Conservation (phyloP, 345 rosid species). For the Lepidium africanum region DNA sequence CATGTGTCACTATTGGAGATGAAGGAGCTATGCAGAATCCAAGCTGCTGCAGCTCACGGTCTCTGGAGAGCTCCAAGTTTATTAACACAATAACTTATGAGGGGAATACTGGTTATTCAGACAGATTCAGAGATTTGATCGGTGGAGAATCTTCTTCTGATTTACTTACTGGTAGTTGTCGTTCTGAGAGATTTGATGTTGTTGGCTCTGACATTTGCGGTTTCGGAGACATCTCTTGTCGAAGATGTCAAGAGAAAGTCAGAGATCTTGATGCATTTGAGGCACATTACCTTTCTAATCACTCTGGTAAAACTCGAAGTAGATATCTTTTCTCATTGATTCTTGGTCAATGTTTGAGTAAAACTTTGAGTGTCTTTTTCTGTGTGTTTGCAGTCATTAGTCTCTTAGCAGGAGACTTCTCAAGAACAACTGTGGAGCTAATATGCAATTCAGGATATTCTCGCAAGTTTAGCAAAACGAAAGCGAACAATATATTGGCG, state of each 20-base stretch:
- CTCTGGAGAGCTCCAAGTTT: constrained; percentile 37
- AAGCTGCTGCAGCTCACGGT: constrained; percentile 39
- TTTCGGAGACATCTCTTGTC: constrained; percentile 33
- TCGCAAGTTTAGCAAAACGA: constrained; percentile 15
- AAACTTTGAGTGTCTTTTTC: not conserved
- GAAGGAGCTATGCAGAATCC: constrained; percentile 29
- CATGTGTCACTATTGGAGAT: constrained; percentile 24
- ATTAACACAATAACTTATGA: constrained; percentile 23
- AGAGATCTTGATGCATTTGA: constrained; percentile 43
- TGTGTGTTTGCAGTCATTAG: constrained; percentile 35
- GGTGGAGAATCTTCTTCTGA: constrained; percentile 14
- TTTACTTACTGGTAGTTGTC: not conserved
- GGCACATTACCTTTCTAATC: constrained; percentile 47
- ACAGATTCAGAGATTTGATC: not conserved
- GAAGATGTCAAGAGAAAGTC: constrained; percentile 38
- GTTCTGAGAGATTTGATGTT: constrained; percentile 24
- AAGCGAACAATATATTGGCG: constrained; percentile 22
- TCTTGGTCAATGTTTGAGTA: not conserved
- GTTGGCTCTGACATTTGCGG: constrained; percentile 18
- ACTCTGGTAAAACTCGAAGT: constrained; percentile 42
- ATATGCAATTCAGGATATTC: constrained; percentile 42
- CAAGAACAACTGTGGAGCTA: constrained; percentile 57
- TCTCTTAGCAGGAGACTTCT: constrained; percentile 56
- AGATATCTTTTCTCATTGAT: not conserved
- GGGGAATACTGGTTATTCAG: constrained; percentile 27